These are phyloP conservation scores for Dactylellina sp. DNA, from an alignment of 2,329 filamentous ascomycete genomes.

Conservation along the genomic window DNA sequence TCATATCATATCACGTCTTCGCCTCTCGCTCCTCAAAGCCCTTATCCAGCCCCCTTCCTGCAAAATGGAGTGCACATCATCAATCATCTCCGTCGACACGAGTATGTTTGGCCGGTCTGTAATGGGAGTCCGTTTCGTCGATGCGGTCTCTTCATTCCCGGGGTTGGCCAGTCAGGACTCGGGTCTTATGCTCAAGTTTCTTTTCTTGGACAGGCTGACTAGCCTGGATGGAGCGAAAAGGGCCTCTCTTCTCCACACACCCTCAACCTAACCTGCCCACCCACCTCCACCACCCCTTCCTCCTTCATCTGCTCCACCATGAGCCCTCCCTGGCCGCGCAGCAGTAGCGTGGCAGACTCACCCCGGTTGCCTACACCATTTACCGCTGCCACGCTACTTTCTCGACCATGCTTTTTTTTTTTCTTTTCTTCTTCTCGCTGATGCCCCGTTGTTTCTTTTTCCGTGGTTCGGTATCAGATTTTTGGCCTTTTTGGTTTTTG, in stretches of 20 bases:
- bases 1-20: background rate
- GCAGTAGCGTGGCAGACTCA: slow-evolving; percentile 57
- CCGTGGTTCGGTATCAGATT: slow-evolving; percentile 49
- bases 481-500: slow-evolving; percentile 30
- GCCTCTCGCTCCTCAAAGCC: no score
- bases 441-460: slow-evolving; percentile 37
- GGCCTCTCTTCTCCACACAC: slow-evolving; percentile 34
- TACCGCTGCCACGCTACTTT: slow-evolving; percentile 57
- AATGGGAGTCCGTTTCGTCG: slow-evolving; percentile 9
- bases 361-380: slow-evolving; percentile 57
- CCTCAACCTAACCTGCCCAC: no score
- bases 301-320: slow-evolving; percentile 31
- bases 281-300: no score
- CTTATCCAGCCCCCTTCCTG: no score
- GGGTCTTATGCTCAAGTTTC: slow-evolving; percentile 3
- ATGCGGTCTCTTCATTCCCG: background rate
- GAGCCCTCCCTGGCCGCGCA: slow-evolving; percentile 54
- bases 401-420: slow-evolving; percentile 47
- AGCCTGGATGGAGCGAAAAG: slow-evolving; percentile 30
- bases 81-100: slow-evolving; percentile 4
- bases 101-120: no score
- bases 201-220: slow-evolving; percentile 31
- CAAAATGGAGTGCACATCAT: slow-evolving; percentile 19
- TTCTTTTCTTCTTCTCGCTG: slow-evolving; percentile 11
- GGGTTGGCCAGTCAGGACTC: slow-evolving; percentile 1